Conservation (phyloP, 2,329 filamentous ascomycete genomes). For the Claviceps paspali region DNA sequence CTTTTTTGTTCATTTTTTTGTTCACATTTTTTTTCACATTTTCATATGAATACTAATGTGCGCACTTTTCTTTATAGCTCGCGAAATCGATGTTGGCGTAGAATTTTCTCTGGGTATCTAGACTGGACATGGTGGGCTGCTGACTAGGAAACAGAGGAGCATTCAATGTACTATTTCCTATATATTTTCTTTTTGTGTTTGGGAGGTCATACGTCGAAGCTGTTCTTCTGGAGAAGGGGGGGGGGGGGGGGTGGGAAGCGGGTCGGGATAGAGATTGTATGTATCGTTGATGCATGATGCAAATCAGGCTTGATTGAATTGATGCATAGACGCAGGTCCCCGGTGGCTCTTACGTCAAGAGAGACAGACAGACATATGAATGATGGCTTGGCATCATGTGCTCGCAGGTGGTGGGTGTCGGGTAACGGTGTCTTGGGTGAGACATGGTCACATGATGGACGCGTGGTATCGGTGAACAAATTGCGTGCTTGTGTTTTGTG, state of each 20-base stretch:
- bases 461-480: too few species aligned
- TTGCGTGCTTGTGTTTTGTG: too few species aligned
- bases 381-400: too few species aligned
- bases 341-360: too few species aligned
- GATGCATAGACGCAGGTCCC: slow-evolving; percentile 4
- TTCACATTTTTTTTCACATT: neutral
- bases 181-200: neutral
- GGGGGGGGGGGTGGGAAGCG: too few species aligned
- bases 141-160: slow-evolving; percentile 3
- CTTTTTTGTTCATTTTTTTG: neutral
- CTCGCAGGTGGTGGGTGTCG: too few species aligned
- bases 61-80: slow-evolving; percentile 36
- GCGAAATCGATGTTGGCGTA: slow-evolving; percentile 93
- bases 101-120: slow-evolving; percentile 90
- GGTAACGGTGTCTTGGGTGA: neutral
- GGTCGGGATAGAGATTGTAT: too few species aligned
- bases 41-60: slow-evolving; percentile 9
- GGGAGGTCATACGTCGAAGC: too few species aligned
- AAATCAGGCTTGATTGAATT: slow-evolving; percentile 2
- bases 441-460: too few species aligned
- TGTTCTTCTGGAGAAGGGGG: neutral
- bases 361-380: too few species aligned
- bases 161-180: slow-evolving; percentile 15
- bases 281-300: slow-evolving; percentile 5
- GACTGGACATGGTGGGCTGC: slow-evolving; percentile 1